These are phyloP conservation scores for Lactuca sativa DNA, from an alignment of 129 eudicot genomes.

Conservation along the genomic window DNA sequence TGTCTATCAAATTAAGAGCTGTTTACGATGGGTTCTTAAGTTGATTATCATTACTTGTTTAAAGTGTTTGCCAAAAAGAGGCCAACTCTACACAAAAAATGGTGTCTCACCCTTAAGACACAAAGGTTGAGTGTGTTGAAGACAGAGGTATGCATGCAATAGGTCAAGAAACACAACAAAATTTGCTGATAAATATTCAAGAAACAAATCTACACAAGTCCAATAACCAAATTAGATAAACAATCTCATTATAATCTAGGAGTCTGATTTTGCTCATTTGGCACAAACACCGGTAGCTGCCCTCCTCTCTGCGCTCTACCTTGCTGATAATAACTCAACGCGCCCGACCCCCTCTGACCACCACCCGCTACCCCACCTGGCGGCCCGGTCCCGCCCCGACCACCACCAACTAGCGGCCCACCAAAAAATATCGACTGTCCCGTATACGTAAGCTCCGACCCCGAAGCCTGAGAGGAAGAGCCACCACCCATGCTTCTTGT, in stretches of 20 bases:
- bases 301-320: constrained; percentile 90
- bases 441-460: constrained; percentile 59
- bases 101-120: too few species aligned
- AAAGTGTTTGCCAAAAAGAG: neutral
- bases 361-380: neutral
- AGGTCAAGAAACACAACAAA: constrained; percentile 19
- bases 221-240: neutral
- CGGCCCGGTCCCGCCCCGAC: constrained; percentile 6
- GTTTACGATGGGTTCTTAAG: neutral
- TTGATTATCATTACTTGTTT: neutral
- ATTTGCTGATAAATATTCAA: constrained; percentile 19
- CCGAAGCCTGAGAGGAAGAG: constrained; percentile 55
- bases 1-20: neutral
- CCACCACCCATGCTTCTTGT: constrained; percentile 44
- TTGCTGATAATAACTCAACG: constrained; percentile 64
- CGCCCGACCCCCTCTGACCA: constrained; percentile 40
- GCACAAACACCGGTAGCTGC: constrained; percentile 92
- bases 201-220: constrained; percentile 22
- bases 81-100: too few species aligned
- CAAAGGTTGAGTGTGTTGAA: neutral
- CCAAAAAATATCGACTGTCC: constrained; percentile 88
- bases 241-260: constrained; percentile 35
- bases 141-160: constrained; percentile 19
- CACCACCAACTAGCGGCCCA: constrained; percentile 66
- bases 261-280: constrained; percentile 61